These are phyloP conservation scores for Candida khao-thaluensis DNA, from an alignment of 805 yeast genomes.

Conservation along the genomic window DNA sequence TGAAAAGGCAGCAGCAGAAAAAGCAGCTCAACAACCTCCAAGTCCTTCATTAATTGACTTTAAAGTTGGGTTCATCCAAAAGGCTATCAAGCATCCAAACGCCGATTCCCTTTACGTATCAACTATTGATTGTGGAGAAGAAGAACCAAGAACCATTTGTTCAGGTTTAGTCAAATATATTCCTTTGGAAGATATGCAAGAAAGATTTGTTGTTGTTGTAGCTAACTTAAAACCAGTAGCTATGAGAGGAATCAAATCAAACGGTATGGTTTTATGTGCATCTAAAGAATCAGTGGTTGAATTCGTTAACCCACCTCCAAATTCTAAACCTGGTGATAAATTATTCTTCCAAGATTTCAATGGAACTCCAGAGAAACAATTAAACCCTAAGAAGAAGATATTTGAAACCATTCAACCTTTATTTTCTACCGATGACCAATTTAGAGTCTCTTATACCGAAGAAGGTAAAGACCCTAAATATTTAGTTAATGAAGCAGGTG, in stretches of 20 bases:
- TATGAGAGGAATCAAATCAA: conserved; percentile 95
- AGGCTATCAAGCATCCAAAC: conserved; percentile 95
- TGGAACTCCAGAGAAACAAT: conserved; percentile 83
- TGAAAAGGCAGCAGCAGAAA: conserved; percentile 45
- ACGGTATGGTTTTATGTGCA: conserved; percentile 96
- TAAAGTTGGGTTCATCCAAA: conserved; percentile 94
- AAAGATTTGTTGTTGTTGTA: conserved; percentile 83
- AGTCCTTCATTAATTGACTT: conserved; percentile 85
- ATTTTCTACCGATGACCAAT: conserved; percentile 74
- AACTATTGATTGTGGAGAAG: conserved; percentile 95
- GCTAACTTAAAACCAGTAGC: conserved; percentile 97
- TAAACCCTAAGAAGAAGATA: conserved; percentile 97
- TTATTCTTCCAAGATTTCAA: conserved; percentile 90
- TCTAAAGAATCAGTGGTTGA: conserved; percentile 76
- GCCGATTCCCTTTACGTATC: conserved; percentile 97
- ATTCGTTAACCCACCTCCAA: conserved; percentile 92
- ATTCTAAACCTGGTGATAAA: conserved; percentile 93
- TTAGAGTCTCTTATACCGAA: conserved; percentile 77
- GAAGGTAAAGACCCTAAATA: conserved; percentile 73
- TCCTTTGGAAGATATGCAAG: conserved; percentile 93
- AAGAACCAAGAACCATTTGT: conserved; percentile 96
- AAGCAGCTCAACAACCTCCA: conserved; percentile 62
- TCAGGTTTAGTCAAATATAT: conserved; percentile 91
- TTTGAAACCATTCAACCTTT: conserved; percentile 95
- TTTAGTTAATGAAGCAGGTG: conserved; percentile 79